Conservation (phyloP, 2,329 filamentous ascomycete genomes). For the Nectriaceae sp. region DNA sequence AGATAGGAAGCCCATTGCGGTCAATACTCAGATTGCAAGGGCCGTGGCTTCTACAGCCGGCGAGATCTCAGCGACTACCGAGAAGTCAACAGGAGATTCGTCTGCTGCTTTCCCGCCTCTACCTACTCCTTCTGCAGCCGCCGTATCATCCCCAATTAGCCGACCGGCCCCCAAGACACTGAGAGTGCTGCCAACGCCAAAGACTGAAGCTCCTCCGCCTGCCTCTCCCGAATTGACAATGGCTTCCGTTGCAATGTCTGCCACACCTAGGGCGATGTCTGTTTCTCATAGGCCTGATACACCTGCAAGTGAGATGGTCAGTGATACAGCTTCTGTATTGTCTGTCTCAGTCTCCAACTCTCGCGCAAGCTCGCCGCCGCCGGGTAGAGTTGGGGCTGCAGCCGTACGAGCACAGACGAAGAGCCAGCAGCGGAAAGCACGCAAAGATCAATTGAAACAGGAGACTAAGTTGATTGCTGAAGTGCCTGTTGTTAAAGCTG, state of each 20-base stretch:
- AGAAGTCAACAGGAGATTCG: conserved; percentile 33
- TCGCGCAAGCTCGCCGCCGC: conserved; percentile 71
- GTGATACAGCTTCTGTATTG: conserved; percentile 75
- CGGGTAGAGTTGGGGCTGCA: conserved; percentile 65
- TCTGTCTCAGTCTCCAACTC: conserved; percentile 70
- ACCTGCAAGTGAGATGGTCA: conserved; percentile 71
- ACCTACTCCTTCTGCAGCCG: conserved; percentile 47
- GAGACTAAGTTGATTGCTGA: conserved; percentile 59
- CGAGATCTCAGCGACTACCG: conserved; percentile 30
- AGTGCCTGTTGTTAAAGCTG: conserved; percentile 45
- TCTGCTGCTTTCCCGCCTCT: conserved; percentile 52
- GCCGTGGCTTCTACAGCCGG: conserved; percentile 36
- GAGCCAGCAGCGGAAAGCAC: conserved; percentile 76
- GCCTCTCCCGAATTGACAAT: conserved; percentile 33
- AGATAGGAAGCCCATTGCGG: conserved; percentile 17
- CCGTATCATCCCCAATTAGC: conserved; percentile 50
- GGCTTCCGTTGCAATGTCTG: conserved; percentile 33
- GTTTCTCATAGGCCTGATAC: conserved; percentile 63
- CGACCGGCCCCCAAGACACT: conserved; percentile 64
- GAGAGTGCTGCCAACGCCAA: conserved; percentile 69
- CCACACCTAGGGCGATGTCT: conserved; percentile 33
- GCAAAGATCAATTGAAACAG: conserved; percentile 67
- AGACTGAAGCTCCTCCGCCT: conserved; percentile 54
- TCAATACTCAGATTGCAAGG: conserved; percentile 4
- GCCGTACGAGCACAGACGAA: conserved; percentile 72